Conservation (phyloP, 306 rosid genomes). For the Fagus sylvatica region DNA sequence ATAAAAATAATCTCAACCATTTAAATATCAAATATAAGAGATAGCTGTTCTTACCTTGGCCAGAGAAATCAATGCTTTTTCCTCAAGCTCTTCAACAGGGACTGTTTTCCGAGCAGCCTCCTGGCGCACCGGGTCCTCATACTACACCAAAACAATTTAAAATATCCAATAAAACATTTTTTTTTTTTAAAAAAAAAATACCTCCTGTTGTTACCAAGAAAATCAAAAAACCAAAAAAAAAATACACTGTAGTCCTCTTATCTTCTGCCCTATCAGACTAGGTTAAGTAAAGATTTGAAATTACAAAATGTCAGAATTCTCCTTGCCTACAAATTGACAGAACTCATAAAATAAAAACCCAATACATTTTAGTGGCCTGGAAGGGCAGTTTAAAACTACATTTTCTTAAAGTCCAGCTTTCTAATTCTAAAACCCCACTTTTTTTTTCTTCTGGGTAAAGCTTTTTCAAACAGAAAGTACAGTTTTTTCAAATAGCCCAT, state of each 20-base stretch:
- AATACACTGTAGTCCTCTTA: not conserved
- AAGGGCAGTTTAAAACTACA: too few relatives aligned
- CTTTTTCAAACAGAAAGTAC: too few relatives aligned
- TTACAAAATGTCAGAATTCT: not conserved
- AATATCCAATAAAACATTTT: slow-evolving; percentile 6
- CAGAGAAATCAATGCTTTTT: slow-evolving; percentile 80
- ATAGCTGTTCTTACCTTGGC: slow-evolving; percentile 64
- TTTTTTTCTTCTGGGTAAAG: too few relatives aligned
- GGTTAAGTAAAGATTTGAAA: not conserved
- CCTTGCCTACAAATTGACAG: not conserved
- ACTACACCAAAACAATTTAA: slow-evolving; percentile 47
- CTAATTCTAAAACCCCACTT: too few relatives aligned
- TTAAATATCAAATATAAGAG: slow-evolving; percentile 6
- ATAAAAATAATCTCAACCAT: not conserved
- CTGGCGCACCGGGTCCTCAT: slow-evolving; percentile 66
- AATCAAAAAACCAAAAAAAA: too few relatives aligned
- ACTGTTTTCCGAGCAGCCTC: slow-evolving; percentile 87
- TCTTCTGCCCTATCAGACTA: not conserved
- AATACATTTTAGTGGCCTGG: too few relatives aligned
- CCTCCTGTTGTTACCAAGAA: too few relatives aligned
- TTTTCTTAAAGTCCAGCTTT: too few relatives aligned
- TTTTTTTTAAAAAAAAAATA: slow-evolving; percentile 2
- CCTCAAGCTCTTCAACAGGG: slow-evolving; percentile 79
- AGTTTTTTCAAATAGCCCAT: too few relatives aligned
- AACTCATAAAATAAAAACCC: not conserved